phyloP scores from a whole-genome alignment of 2,329 filamentous ascomycete species.

The Emericellopsis cladophorae region DNA sequence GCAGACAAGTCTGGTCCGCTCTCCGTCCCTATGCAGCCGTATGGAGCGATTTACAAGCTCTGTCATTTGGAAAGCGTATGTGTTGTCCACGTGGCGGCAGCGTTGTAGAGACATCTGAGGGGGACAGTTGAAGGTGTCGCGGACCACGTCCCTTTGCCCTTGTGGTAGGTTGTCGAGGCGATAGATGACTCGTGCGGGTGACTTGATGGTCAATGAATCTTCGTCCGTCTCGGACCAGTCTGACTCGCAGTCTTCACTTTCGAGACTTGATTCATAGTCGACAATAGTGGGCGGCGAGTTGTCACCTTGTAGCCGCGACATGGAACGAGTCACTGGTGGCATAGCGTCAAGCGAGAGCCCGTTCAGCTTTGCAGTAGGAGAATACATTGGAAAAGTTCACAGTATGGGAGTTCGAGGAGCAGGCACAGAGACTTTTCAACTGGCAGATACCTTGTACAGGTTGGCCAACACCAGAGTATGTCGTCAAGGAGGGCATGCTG shows the following conservation, averaged over 20 bases:
- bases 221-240: conserved; percentile 20
- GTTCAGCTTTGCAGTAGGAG: neutral
- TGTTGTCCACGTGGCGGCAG: conserved; percentile 32
- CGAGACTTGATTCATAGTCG: neutral
- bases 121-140: conserved; percentile 32
- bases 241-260: conserved; percentile 8
- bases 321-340: conserved; percentile 18
- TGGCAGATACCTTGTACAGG: too few species aligned
- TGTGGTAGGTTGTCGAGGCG: conserved; percentile 23
- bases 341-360: conserved; percentile 15
- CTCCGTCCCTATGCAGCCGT: conserved; percentile 26
- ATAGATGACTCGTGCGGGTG: conserved; percentile 27
- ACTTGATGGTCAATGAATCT: conserved; percentile 17
- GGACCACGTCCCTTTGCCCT: conserved; percentile 22
- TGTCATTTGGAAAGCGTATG: conserved; percentile 43
- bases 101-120: conserved; percentile 36
- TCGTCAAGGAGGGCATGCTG: too few species aligned
- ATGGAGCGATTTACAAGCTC: conserved; percentile 39
- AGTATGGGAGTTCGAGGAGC: too few species aligned
- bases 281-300: neutral
- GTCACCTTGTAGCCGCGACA: neutral
- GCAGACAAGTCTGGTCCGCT: conserved; percentile 24
- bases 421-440: too few species aligned
- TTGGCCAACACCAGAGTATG: too few species aligned
- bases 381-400: neutral